Percentiles rank a stretch among this genome's conserved stretches.
Conservation (phyloP, 164 flowering plant genomes). For the Houttuynia cordata region DNA sequence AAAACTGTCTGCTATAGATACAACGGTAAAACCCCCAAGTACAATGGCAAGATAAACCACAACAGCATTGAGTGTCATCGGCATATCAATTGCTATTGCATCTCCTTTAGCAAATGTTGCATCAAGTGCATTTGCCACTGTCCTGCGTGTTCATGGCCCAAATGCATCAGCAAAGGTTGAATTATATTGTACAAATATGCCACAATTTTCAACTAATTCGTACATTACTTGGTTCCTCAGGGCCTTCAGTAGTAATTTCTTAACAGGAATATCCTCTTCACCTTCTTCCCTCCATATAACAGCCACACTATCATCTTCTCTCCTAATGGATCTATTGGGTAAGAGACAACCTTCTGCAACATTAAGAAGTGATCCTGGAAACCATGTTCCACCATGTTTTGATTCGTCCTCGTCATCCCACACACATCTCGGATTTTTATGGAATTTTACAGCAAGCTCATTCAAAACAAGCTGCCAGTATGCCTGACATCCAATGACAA, state of each 20-base stretch:
- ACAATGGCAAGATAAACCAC: slow-evolving; percentile 74
- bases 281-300: slow-evolving; percentile 83
- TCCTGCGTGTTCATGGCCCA: slow-evolving; percentile 26
- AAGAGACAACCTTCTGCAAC: slow-evolving; percentile 80
- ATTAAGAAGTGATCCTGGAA: slow-evolving; percentile 70
- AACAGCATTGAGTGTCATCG: slow-evolving; percentile 81
- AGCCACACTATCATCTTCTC: slow-evolving; percentile 47
- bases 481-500: slow-evolving; percentile 27
- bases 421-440: slow-evolving; percentile 47
- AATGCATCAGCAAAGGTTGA: not conserved
- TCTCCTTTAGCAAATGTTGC: slow-evolving; percentile 67
- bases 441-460: slow-evolving; percentile 58
- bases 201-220: not conserved
- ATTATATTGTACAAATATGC: not conserved
- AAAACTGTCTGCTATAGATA: slow-evolving; percentile 94
- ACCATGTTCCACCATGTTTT: slow-evolving; percentile 68
- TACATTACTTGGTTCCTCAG: slow-evolving; percentile 85
- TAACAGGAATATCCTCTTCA: slow-evolving; percentile 39
- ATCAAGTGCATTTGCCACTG: slow-evolving; percentile 83
- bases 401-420: slow-evolving; percentile 52
- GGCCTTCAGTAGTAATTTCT: slow-evolving; percentile 47
- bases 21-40: slow-evolving; percentile 77
- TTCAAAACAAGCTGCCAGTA: slow-evolving; percentile 70
- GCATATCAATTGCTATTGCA: slow-evolving; percentile 91
- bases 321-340: slow-evolving; percentile 33